These are phyloP conservation scores for Nemophila menziesii DNA, from an alignment of 257 asterid genomes.

Conservation along the genomic window DNA sequence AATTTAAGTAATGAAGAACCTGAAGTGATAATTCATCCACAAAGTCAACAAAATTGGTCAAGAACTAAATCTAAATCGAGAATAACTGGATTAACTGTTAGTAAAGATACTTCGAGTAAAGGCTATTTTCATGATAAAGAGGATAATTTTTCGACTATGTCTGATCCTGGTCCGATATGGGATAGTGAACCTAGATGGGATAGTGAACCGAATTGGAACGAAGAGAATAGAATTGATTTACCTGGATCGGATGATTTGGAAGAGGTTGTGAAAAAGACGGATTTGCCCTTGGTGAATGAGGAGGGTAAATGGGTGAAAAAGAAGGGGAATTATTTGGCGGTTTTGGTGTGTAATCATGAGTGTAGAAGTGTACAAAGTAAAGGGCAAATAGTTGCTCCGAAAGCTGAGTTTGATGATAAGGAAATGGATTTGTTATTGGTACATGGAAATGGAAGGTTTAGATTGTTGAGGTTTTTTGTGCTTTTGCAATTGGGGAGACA, in stretches of 20 bases:
- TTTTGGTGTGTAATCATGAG: constrained; percentile 82
- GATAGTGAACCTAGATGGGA: constrained; percentile 98
- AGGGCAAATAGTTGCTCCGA: constrained; percentile 93
- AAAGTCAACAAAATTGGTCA: constrained; percentile 69
- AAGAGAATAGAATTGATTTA: constrained; percentile 62
- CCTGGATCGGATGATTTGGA: constrained; percentile 51
- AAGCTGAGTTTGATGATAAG: constrained; percentile 89
- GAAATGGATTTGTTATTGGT: constrained; percentile 73
- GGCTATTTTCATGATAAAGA: constrained; percentile 58
- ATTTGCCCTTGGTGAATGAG: constrained; percentile 26
- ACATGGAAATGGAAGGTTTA: constrained; percentile 82
- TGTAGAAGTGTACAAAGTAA: constrained; percentile 95
- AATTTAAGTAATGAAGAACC: constrained; percentile 57
- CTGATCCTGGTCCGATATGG: constrained; percentile 99
- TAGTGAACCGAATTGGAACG: constrained; percentile 52
- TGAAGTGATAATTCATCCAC: constrained; percentile 91
- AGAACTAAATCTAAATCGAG: constrained; percentile 86
- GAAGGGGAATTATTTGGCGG: constrained; percentile 75
- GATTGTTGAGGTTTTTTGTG: constrained; percentile 74
- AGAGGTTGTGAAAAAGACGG: constrained; percentile 23
- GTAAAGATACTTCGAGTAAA: constrained; percentile 51
- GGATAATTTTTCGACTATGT: constrained; percentile 92
- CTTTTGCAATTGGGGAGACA: constrained; percentile 76
- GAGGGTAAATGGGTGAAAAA: constrained; percentile 78
- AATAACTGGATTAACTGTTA: constrained; percentile 46